Percentiles rank a stretch among this genome's conserved stretches.
Conservation (phyloP, 306 rosid genomes). For the Vigna nakashimae region DNA sequence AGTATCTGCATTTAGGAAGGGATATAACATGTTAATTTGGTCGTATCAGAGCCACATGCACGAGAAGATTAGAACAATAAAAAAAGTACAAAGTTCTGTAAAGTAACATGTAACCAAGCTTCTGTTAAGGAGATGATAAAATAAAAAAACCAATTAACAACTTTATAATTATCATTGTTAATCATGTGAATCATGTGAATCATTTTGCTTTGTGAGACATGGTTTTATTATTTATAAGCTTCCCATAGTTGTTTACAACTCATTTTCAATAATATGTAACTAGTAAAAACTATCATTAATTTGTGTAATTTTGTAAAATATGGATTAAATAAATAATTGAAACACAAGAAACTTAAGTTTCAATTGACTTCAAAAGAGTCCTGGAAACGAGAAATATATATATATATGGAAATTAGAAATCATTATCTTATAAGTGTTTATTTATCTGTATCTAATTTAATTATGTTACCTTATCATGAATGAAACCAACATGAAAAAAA, state of each 20-base stretch:
- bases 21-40: neutral
- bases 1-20: neutral
- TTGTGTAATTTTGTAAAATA: no score
- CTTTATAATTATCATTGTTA: constrained; percentile 21
- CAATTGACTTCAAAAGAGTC: no score
- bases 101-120: constrained; percentile 23
- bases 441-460: no score
- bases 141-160: neutral
- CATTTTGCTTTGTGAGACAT: constrained; percentile 3
- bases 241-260: constrained; percentile 11
- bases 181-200: constrained; percentile 18
- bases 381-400: no score
- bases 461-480: no score
- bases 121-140: neutral
- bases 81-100: constrained; percentile 3
- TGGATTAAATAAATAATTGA: no score
- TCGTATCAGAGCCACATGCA: constrained; percentile 42
- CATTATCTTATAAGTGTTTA: no score
- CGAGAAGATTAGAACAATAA: constrained; percentile 8
- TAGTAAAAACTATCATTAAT: neutral
- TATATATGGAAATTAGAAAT: no score
- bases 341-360: no score
- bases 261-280: neutral
- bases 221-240: neutral
- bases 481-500: no score